These are phyloP conservation scores for Neurospora sp. DNA, from an alignment of 2,329 filamentous ascomycete genomes.

Conservation along the genomic window DNA sequence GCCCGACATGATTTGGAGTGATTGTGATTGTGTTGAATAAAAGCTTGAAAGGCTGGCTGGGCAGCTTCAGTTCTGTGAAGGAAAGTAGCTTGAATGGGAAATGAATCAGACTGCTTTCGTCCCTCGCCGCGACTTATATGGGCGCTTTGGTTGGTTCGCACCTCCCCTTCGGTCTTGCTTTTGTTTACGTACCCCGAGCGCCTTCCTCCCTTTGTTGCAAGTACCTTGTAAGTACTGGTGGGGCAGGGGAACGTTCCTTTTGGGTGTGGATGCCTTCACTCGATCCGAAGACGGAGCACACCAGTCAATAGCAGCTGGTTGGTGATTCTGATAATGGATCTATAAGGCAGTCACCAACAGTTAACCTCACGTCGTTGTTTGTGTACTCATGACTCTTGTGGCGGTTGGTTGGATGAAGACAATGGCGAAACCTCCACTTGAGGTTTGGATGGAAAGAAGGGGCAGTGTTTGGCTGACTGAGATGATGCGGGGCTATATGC, in stretches of 20 bases:
- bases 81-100: not conserved
- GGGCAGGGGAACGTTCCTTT: not conserved
- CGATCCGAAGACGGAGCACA: not conserved
- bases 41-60: not conserved
- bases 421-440: not conserved
- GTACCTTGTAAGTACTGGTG: not conserved
- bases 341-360: not conserved
- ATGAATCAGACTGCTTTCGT: not conserved
- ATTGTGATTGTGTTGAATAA: not conserved
- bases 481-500: not conserved
- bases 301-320: not conserved
- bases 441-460: not conserved
- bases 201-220: not conserved
- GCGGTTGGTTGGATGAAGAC: not conserved
- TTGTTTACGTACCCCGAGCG: not conserved
- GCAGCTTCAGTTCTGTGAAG: not conserved
- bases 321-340: not conserved
- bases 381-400: not conserved
- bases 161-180: not conserved
- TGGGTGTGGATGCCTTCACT: not conserved
- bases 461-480: not conserved
- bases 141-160: not conserved
- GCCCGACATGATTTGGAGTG: conserved; percentile 36
- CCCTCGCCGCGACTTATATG: not conserved
- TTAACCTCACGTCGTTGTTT: not conserved